phyloP scores from a whole-genome alignment of 352 stramenopile species.

The Elongisporangium prolatum region DNA sequence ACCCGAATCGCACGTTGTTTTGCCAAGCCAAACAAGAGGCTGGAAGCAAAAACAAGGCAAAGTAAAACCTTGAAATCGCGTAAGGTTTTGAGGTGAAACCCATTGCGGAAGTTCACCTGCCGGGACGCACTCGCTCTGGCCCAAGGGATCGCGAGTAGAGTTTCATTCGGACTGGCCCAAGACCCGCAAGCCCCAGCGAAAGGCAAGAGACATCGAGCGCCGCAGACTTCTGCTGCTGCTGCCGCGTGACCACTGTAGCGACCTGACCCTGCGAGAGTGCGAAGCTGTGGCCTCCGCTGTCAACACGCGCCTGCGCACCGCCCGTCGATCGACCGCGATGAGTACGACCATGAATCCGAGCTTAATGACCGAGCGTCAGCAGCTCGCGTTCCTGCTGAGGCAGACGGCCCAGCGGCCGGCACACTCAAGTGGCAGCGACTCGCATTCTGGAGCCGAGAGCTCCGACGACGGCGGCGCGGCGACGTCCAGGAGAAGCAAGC shows the following conservation, averaged over 20 bases:
- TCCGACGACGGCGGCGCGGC: conserved; percentile 5
- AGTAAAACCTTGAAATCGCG: neutral
- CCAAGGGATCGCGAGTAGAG: neutral
- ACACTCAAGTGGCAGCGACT: conserved; percentile 18
- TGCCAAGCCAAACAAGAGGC: neutral
- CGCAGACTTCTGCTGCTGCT: neutral
- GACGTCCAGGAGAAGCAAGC: conserved; percentile 11
- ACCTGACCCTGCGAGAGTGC: neutral
- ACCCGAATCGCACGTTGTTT: neutral
- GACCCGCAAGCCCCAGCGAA: neutral
- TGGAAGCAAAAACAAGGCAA: neutral
- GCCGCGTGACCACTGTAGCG: neutral
- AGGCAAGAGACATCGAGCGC: neutral
- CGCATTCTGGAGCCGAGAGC: conserved; percentile 19
- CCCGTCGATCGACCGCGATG: conserved; percentile 4
- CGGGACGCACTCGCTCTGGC: neutral
- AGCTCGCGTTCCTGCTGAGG: conserved; percentile 70
- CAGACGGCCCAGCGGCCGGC: conserved; percentile 44
- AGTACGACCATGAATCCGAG: conserved; percentile 45
- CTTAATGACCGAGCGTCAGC: conserved; percentile 79
- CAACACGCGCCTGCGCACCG: neutral
- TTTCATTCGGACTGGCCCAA: neutral
- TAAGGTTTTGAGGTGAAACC: neutral
- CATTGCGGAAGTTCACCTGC: neutral
- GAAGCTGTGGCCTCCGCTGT: neutral